These are phyloP conservation scores for Pleurotus djamor DNA, from an alignment of 768 basidiomycete genomes.

Conservation along the genomic window DNA sequence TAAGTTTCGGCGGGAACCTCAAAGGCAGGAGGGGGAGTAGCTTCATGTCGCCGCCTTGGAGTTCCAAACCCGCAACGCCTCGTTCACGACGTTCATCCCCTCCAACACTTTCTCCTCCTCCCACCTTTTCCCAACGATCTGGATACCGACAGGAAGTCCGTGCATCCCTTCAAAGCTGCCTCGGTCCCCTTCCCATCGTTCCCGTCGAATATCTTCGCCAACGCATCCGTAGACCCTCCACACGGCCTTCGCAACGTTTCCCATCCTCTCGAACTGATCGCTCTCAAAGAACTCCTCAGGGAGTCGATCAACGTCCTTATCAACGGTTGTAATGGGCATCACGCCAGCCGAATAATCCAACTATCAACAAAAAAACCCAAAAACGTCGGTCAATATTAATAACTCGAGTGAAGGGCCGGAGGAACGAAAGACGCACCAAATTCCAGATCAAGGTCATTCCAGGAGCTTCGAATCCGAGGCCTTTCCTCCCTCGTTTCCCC, in stretches of 20 bases:
- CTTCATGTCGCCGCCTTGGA: no score
- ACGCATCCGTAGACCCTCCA: conserved; percentile 8
- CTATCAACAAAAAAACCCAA: conserved; percentile 18
- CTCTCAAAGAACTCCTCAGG: conserved; percentile 24
- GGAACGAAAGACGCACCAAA: conserved; percentile 39
- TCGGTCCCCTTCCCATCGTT: conserved; percentile 36
- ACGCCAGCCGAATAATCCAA: conserved; percentile 59
- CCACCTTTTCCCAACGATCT: conserved; percentile 57
- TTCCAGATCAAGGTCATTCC: conserved; percentile 71
- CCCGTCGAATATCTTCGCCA: conserved; percentile 27
- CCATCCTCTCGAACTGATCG: no score
- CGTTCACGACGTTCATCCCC: conserved; percentile 38
- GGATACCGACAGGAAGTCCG: conserved; percentile 67
- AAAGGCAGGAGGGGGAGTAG: no score
- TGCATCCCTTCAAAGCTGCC: conserved; percentile 62
- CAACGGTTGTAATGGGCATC: conserved; percentile 56
- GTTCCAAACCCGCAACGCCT: no score
- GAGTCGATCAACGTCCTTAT: conserved; percentile 30
- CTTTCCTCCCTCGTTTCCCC: no score
- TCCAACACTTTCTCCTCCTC: conserved; percentile 76
- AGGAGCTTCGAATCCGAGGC: conserved; percentile 10
- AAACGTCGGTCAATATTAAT: no score
- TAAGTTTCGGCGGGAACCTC: no score
- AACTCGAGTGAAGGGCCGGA: neutral
- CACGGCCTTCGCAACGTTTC: no score